Evolutionary conservation across 1,284 basidiomycete genomes (phyloP).

Genomic region (Puccinia horiana): DNA sequence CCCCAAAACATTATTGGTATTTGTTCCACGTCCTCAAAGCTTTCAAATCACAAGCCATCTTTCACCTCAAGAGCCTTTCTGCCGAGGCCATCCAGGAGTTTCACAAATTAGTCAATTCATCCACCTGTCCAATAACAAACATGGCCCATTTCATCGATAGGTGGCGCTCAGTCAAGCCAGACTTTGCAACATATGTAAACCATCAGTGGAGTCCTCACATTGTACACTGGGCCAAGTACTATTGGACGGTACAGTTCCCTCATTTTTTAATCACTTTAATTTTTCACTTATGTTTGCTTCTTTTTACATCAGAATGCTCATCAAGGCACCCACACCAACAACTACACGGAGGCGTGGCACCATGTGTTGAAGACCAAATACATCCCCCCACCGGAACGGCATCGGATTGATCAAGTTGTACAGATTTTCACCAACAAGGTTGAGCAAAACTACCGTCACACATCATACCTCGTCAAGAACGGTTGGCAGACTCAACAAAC

Average conservation of each 20-base stretch:
- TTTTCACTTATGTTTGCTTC: not conserved
- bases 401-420: not conserved
- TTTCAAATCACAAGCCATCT: not conserved
- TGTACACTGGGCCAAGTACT: not conserved
- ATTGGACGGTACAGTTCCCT: not conserved
- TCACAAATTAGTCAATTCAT: not conserved
- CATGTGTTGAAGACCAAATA: not conserved
- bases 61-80: not conserved
- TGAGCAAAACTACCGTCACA: not conserved
- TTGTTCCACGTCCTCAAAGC: conserved; percentile 7
- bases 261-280: too few species aligned
- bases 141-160: not conserved
- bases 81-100: not conserved
- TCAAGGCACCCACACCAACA: conserved; percentile 5
- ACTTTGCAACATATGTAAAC: not conserved
- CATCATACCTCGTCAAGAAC: not conserved
- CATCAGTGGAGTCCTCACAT: not conserved
- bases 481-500: not conserved
- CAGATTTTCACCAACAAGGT: not conserved
- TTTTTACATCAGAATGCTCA: not conserved
- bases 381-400: not conserved
- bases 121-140: not conserved
- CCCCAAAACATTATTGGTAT: not conserved
- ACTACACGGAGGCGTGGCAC: not conserved
- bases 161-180: not conserved